Percentiles rank a stretch among this genome's conserved stretches.
These are phyloP conservation scores for Paraconiothyrium brasiliense DNA, from an alignment of 2,329 filamentous ascomycete species.

Conservation along the genomic window DNA sequence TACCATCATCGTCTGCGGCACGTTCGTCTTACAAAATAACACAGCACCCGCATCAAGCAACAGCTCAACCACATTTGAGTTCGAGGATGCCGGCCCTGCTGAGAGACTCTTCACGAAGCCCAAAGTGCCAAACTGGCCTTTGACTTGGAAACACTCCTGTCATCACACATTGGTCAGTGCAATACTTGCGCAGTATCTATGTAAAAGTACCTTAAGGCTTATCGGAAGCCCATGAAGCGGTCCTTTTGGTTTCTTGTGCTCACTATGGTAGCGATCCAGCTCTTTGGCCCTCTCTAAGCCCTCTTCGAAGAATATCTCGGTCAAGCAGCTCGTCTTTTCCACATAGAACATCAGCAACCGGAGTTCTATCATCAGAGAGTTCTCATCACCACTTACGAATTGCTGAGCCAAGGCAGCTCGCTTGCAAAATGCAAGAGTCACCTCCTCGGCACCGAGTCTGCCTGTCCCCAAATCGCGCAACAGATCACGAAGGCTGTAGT, in stretches of 20 bases:
- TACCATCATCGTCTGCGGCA: background rate
- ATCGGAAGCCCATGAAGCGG: slow-evolving; percentile 61
- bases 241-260: slow-evolving; percentile 52
- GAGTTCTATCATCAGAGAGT: slow-evolving; percentile 32
- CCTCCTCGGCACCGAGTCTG: slow-evolving; percentile 38
- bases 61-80: background rate
- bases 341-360: background rate
- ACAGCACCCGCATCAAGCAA: background rate
- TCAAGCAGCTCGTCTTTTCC: background rate
- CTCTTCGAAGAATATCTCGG: slow-evolving; percentile 33
- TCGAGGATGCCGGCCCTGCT: slow-evolving; percentile 46
- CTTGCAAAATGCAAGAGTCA: slow-evolving; percentile 60
- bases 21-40: background rate
- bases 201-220: slow-evolving; percentile 64
- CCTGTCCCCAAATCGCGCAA: background rate
- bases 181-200: slow-evolving; percentile 56
- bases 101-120: slow-evolving; percentile 38
- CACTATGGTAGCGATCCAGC: slow-evolving; percentile 41
- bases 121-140: background rate
- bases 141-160: slow-evolving; percentile 49
- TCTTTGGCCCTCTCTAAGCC: slow-evolving; percentile 41
- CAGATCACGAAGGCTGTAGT: background rate
- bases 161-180: background rate
- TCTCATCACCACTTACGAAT: slow-evolving; percentile 54
- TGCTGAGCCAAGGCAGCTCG: slow-evolving; percentile 63